A percentile compares a stretch with the other conserved stretches of the same genome.
These are phyloP conservation scores for Rhynchosporium graminicola DNA, from an alignment of 2,329 filamentous ascomycete species.

Conservation along the genomic window DNA sequence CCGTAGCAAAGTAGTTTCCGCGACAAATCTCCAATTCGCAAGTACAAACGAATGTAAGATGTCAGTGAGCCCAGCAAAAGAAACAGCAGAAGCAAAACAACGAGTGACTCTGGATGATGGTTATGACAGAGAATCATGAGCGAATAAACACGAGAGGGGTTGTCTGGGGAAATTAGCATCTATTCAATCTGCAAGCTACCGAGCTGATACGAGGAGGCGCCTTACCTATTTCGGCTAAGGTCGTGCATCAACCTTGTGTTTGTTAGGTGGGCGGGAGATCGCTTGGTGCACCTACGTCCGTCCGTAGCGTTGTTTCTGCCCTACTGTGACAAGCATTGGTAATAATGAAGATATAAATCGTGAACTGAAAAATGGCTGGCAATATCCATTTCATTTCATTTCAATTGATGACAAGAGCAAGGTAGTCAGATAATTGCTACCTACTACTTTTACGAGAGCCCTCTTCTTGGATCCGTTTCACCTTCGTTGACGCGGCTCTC, in stretches of 20 bases:
- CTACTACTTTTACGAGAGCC: background rate
- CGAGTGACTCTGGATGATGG: constrained; percentile 1
- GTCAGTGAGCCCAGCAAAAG: background rate
- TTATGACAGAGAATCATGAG: background rate
- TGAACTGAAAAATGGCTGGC: background rate
- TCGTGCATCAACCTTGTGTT: background rate
- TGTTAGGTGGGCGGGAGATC: constrained; percentile 10
- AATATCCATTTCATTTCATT: too few species aligned
- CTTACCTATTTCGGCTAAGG: background rate
- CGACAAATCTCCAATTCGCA: background rate
- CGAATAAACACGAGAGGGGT: constrained; percentile 3
- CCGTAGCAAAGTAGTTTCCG: background rate
- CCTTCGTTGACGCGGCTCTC: background rate
- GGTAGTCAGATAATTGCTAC: background rate
- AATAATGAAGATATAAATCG: constrained; percentile 11
- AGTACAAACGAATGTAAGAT: background rate
- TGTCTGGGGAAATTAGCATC: background rate
- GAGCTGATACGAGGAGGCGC: background rate
- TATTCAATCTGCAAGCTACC: constrained; percentile 6
- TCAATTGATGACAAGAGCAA: too few species aligned
- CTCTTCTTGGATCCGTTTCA: background rate
- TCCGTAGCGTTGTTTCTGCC: constrained; percentile 7
- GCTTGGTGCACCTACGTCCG: constrained; percentile 1
- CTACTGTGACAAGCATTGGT: constrained; percentile 2
- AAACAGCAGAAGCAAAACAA: background rate